Evolutionary conservation across 2,329 filamentous ascomycete genomes (phyloP).

Genomic region (Fragosphaeria purpurea): DNA sequence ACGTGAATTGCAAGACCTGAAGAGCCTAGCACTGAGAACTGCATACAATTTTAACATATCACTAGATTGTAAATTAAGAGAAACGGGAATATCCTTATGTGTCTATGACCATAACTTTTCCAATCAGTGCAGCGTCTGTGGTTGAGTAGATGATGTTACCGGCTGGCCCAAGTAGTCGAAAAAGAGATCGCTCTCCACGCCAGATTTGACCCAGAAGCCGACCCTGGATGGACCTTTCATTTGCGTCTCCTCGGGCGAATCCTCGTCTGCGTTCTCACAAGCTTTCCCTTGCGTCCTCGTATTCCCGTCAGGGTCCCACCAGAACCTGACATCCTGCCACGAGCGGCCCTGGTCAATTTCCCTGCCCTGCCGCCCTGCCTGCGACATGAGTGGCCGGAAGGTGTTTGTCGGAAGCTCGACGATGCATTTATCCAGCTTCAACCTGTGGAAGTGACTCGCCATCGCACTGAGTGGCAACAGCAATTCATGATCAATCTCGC

Average conservation of each 20-base stretch:
- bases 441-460: too few relatives aligned
- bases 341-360: neutral
- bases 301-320: neutral
- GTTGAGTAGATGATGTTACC: too few relatives aligned
- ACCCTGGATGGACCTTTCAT: neutral
- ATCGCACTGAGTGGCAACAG: too few relatives aligned
- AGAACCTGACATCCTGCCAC: neutral
- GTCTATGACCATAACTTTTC: too few relatives aligned
- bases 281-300: neutral
- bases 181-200: neutral
- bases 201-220: neutral
- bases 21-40: too few relatives aligned
- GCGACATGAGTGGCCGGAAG: neutral
- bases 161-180: neutral
- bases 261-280: neutral
- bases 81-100: too few relatives aligned
- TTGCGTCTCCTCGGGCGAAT: neutral
- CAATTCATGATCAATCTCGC: too few relatives aligned
- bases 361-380: neutral
- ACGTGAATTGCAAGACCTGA: too few relatives aligned
- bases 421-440: neutral
- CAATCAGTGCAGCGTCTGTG: too few relatives aligned
- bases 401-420: neutral
- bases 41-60: too few relatives aligned
- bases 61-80: too few relatives aligned